A percentile compares a stretch with the other conserved stretches of the same genome.
Evolutionary conservation across 345 rosid species (phyloP).

Genomic region (Brassica incana): DNA sequence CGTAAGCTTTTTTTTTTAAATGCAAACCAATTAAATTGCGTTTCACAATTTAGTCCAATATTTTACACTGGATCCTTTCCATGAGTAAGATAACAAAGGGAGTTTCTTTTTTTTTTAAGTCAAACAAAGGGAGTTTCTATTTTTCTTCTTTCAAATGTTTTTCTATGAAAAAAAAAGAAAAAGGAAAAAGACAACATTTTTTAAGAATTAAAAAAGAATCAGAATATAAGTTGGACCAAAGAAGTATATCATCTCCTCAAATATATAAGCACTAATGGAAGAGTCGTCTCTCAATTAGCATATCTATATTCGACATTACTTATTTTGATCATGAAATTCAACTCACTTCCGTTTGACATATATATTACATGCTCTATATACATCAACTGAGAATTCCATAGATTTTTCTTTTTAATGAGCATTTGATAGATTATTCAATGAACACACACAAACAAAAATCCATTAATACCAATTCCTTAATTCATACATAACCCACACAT

Average conservation of each 20-base stretch:
- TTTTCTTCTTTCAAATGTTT: background rate
- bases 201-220: constrained; percentile 6
- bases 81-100: background rate
- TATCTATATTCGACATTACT: background rate
- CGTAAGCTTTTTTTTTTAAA: background rate
- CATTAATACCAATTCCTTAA: constrained; percentile 4
- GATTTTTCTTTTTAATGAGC: background rate
- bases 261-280: background rate
- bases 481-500: constrained; percentile 29
- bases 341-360: background rate
- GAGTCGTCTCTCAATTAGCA: constrained; percentile 1
- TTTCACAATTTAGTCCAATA: background rate
- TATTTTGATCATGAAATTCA: background rate
- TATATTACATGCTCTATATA: background rate
- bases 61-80: background rate
- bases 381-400: background rate
- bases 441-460: constrained; percentile 22
- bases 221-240: constrained; percentile 14
- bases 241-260: background rate
- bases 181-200: background rate
- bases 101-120: background rate
- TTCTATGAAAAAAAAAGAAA: constrained; percentile 2
- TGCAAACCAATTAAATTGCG: background rate
- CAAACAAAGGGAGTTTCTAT: background rate
- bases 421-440: constrained; percentile 4